A percentile compares a stretch with the other conserved stretches of the same genome.
Evolutionary conservation across 1,284 basidiomycete species (phyloP).

Genomic region (Schizopora paradoxa): DNA sequence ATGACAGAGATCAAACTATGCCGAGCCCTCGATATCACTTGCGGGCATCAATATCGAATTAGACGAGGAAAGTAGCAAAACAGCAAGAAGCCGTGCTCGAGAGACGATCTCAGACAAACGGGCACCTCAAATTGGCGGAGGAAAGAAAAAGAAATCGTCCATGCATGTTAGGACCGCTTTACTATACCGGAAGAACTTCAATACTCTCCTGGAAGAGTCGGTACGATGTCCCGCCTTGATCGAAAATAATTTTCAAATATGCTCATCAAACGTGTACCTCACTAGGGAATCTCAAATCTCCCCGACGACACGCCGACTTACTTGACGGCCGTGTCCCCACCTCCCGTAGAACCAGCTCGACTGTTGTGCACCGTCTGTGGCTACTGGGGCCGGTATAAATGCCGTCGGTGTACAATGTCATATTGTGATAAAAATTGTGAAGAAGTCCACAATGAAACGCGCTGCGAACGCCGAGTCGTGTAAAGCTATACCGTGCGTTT

Average conservation of each 20-base stretch:
- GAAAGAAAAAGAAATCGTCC: constrained; percentile 71
- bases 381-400: constrained; percentile 62
- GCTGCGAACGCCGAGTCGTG: constrained; percentile 49
- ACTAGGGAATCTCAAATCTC: constrained; percentile 52
- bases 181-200: constrained; percentile 72
- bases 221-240: constrained; percentile 37
- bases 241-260: not conserved
- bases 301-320: constrained; percentile 51
- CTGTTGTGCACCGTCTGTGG: constrained; percentile 63
- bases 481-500: not conserved
- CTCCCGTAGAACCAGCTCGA: constrained; percentile 44
- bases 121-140: constrained; percentile 35
- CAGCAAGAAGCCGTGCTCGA: constrained; percentile 59
- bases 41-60: constrained; percentile 24
- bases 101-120: constrained; percentile 73
- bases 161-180: constrained; percentile 74
- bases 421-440: constrained; percentile 57
- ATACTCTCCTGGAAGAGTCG: constrained; percentile 70
- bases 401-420: constrained; percentile 50
- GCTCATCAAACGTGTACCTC: not conserved
- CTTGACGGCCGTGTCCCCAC: constrained; percentile 47
- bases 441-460: constrained; percentile 52
- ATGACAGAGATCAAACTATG: constrained; percentile 68
- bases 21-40: constrained; percentile 48
- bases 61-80: constrained; percentile 32